Base-by-base conservation (phyloP, 805 yeast genomes). In the Candida multigemmis region DNA sequence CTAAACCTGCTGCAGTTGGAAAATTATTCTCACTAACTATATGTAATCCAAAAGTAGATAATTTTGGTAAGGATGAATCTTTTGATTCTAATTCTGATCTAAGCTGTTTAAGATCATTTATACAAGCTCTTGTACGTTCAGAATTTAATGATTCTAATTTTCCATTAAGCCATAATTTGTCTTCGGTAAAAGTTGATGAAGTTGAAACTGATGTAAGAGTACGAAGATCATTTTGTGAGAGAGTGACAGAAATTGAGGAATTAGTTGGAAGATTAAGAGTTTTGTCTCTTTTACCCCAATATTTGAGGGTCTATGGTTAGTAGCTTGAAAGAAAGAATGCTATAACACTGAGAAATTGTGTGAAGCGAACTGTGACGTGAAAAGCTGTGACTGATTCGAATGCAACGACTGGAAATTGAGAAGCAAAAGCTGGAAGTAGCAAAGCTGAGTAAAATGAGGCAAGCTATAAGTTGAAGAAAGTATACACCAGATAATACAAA, bases 1-100 rank as follows among this genome's bases (percentile, higher is more conserved):
- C 98, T 42, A 91, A 69, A 3, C 98, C 98, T 5, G 98, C 98
- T 17, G 98, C 98, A 14, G 99, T 91, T 27, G 99, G 99, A 68
- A 91, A 91, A 59, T 91, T 91, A 63, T 91, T 91, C 49, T 85
- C 94, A 15, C 93, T 77, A 9, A 84, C 94, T 40, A 91, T 81
- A 43, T 77, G 84, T 31, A 91, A 63, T 27, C 69, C 66, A 71
- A 71, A 74, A 12, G 60, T 43, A 17, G 89, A 70, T 33, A 86
- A 62, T 43, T 61, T 65, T 21, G 87, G 83, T 37, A 78, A 56
- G 1, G 58, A 34, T 0, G 65, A 19, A 45, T 83, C 73, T n/a
- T 42, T 36, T 2, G 38, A 40, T 54, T 87, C 96, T 26, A 80
- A 44, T 36, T 66, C 61, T 15, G 45, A 39, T 53, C 98, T 77